Evolutionary conservation across 176 grass and related monocot species (phyloP), one percentile per base, ranked within the genome.

Genomic region (Triticum dicoccoides): DNA sequence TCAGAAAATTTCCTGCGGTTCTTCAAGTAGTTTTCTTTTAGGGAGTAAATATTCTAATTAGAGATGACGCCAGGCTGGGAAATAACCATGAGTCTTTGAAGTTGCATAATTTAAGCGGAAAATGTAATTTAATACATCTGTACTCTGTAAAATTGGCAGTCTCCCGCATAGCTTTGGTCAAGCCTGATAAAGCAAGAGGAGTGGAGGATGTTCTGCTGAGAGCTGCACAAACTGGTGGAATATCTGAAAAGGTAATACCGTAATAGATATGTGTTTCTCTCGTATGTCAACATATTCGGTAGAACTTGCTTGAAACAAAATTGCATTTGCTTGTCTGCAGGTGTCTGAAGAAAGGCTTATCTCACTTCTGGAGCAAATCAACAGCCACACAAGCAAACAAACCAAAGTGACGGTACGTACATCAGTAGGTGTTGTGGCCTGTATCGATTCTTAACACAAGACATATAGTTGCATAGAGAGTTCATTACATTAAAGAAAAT

Each of bases 121-220:
- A 66, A 65, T 66, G 18, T 34, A 34, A 68, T 49, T 82, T 33
- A 23, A 82, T 67, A 47, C 29, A 51, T 82, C 27, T 80, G 29
- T n/a, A 82, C 25, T 51, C 17, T 82, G 25, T 68, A 32, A 49
- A 69, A 47, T 66, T 69, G 10, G 29, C 79, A 82, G 79, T 82
- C 63, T 82, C 79, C 79, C 79, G 79, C 42, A 82, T 82, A 51
- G 79, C 79, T 82, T 69, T 82, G 79, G 97, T 99, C 76, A 99
- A 96, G 70, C 94, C 97, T 93, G 97, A 99, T 32, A 99, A 97
- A 87, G 94, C 97, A 52, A 99, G 94, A 92, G 90, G 92, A 2
- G 97, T 99, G 82, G 97, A 99, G 82, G 97, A 99, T 91, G 87
- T 93, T 85, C 29, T 99, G 44, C 83, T 99, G 49, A 94, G 97